phyloP scores from a whole-genome alignment of 257 asterid species.

The Nicotiana knightiana region DNA sequence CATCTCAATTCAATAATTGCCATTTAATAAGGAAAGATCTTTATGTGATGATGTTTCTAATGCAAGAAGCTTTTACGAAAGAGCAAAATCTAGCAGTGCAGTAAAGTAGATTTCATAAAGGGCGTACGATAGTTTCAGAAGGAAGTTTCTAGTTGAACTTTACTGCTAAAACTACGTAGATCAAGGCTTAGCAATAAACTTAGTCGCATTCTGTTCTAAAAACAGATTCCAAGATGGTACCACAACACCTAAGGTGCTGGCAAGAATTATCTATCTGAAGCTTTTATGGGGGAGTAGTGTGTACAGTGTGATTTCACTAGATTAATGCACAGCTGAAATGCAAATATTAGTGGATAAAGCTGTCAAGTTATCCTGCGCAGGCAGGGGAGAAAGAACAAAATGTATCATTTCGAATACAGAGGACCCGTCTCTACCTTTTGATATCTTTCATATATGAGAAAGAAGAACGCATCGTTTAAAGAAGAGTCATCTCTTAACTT shows the following conservation, averaged over 20 bases:
- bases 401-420: background rate
- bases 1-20: background rate
- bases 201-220: background rate
- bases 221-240: background rate
- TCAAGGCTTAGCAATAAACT: background rate
- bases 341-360: background rate
- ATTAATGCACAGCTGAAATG: background rate
- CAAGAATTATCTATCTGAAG: background rate
- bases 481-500: background rate
- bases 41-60: background rate
- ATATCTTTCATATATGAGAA: background rate
- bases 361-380: background rate
- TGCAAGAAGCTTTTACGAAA: background rate
- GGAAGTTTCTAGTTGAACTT: background rate
- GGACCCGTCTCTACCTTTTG: background rate
- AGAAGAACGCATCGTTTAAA: background rate
- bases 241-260: constrained; percentile 2
- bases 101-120: background rate
- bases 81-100: background rate
- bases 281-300: background rate
- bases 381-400: background rate
- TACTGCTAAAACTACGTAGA: background rate
- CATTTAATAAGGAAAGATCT: background rate
- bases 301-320: background rate
- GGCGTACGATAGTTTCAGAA: background rate